These are phyloP conservation scores for Dactylella cylindrospora DNA, from an alignment of 2,329 filamentous ascomycete genomes.

Conservation along the genomic window DNA sequence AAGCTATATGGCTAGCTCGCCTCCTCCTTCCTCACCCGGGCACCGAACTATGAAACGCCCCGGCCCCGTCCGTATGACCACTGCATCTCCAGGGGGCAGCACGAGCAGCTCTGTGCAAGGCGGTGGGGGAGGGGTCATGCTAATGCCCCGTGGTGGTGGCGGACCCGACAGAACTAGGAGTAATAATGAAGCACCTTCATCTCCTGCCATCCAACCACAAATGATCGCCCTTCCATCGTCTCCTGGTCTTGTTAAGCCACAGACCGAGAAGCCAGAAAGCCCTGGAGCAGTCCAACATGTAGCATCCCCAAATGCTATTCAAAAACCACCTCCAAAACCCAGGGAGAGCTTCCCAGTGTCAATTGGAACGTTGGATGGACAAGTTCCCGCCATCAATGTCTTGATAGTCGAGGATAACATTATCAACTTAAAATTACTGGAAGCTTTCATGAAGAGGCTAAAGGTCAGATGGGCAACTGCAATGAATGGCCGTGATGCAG, in stretches of 20 bases:
- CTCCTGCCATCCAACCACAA: conserved; percentile 20
- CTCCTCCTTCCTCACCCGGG: conserved; percentile 39
- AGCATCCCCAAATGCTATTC: conserved; percentile 17
- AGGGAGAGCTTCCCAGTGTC: conserved; percentile 52
- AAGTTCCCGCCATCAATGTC: conserved; percentile 93
- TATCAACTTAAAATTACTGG: conserved; percentile 90
- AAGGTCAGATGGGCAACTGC: conserved; percentile 98
- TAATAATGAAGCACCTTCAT: conserved; percentile 25
- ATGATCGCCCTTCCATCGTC: conserved; percentile 39
- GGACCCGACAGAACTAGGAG: conserved; percentile 13
- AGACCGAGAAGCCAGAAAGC: conserved; percentile 29
- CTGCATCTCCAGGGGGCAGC: conserved; percentile 34
- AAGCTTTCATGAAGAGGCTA: conserved; percentile 91
- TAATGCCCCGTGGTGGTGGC: conserved; percentile 26
- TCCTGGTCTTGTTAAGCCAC: conserved; percentile 29
- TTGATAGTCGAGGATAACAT: conserved; percentile 98
- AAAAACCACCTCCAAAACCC: conserved; percentile 16
- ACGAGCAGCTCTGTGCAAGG: conserved; percentile 27
- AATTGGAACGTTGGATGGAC: conserved; percentile 62
- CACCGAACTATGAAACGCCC: conserved; percentile 39
- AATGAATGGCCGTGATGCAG: conserved; percentile 89
- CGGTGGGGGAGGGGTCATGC: conserved; percentile 20
- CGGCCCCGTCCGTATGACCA: conserved; percentile 39
- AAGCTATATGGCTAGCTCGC: conserved; percentile 38
- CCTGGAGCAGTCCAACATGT: conserved; percentile 14